Base-by-base conservation (phyloP, 129 eudicot genomes). In the Flaveria ramosissima region DNA sequence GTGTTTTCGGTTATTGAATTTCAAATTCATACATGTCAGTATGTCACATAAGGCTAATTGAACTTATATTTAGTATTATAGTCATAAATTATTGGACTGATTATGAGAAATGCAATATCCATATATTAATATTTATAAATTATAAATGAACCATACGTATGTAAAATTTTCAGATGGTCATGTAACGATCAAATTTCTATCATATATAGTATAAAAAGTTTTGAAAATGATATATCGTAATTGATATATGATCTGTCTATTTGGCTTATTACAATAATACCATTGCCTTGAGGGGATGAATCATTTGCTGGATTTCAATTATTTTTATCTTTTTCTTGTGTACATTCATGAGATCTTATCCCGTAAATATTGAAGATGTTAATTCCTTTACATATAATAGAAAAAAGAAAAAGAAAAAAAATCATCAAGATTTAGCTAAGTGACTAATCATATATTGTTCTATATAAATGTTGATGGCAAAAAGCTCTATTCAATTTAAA, bases 251-350 rank as follows among this genome's bases (percentile, higher is more conserved):
- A 80, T 74, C 79, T 66, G 75, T 80, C 70, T 73, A 66, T 80
- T 42, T 67, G 79, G 69, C 61, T 51, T 80, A 57, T 78, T 46
- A 78, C 71, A 50, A 57, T 2, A 77, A 21, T 16, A 23, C 39
- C 76, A 78, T 70, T 27, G 41, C 19, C 74, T 67, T 70, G 12
- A 80, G 79, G 83, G 83, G 83, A 80, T 80, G 83, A 42, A 80
- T 51, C 75, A 20, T 80, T 73, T 73, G 83, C 79, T 80, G 83
- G 70, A 73, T 65, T 27, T 51, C 60, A 73, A 80, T 74, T 67
- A 73, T 73, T 73, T 36, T 55, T 45, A 23, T 60, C 68, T 53
- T 47, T 42, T 42, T 70, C 56, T 52, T 59, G 53, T 72, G 47
- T 50, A 14, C 74, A 66, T 65, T 23, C 56, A 36, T 52, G 52